Base-by-base conservation (phyloP, 805 yeast species). In the Nakazawaea laoshanensis region DNA sequence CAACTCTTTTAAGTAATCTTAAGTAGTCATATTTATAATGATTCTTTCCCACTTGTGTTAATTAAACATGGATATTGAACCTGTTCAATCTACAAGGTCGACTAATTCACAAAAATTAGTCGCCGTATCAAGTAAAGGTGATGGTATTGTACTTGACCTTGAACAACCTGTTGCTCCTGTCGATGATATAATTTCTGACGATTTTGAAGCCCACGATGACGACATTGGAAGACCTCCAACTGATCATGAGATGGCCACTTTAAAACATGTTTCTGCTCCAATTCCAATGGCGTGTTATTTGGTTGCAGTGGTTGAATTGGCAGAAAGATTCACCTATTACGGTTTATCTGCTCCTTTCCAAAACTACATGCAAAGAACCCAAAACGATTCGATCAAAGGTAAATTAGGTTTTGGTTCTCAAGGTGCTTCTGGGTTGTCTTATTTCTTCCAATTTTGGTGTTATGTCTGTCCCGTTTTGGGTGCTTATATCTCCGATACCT, bases 401-500 rank as follows among this genome's bases (percentile, higher is more conserved):
- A 74, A 77, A 8, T 63, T 83, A 39, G 67, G 68, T 30, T 62
- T 78, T 45, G 76, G 78, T 35, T 61, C 69, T 37, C 65, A 65
- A 38, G 72, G 75, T 42, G 85, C 92, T 19, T 75, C 82, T 23
- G 87, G 82, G 20, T 63, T 82, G 40, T 70, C 83, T 12, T 74
- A 80, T 52, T 74, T 81, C 47, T 75, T 81, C 65, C 85, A 79
- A 50, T 83, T 83, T 52, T 78, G 87, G 82, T 78, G 87, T 50
- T 83, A 82, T 53, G 64, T 81, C 29, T 79, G 89, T 27, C 94
- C 94, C 19, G 63, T 83, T 34, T 63, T 77, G 36, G 88, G 87
- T 45, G 92, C 86, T 35, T 71, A 75, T 55, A 45, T 81, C 18
- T 76, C 92, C 35, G 94, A 83, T 55, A 74, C 81, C 42, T 75